These are phyloP conservation scores for Cyberlindnera sargentensis DNA, from an alignment of 805 yeast genomes.

Conservation along the genomic window DNA sequence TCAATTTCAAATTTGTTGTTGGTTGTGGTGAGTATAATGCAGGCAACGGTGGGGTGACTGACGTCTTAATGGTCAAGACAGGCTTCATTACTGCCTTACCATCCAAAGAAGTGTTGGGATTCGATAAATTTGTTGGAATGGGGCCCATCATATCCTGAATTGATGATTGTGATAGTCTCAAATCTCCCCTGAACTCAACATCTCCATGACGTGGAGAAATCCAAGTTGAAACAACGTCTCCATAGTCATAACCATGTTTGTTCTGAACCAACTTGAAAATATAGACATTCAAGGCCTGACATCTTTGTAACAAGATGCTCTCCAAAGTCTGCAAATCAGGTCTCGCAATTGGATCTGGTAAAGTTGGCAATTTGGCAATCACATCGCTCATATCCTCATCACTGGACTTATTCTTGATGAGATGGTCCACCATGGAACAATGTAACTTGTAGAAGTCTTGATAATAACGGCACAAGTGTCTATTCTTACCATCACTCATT, in stretches of 20 bases:
- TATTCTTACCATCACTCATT: constrained; percentile 29
- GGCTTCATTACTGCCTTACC: constrained; percentile 6
- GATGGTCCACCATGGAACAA: constrained; percentile 24
- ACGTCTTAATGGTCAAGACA: constrained; percentile 15
- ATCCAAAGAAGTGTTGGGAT: not conserved
- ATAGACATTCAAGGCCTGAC: constrained; percentile 35
- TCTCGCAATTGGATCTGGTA: constrained; percentile 43
- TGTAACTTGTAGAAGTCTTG: constrained; percentile 46
- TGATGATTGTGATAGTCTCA: constrained; percentile 11
- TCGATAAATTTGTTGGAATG: constrained; percentile 8
- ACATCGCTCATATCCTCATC: constrained; percentile 3
- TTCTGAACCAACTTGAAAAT: constrained; percentile 29
- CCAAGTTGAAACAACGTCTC: constrained; percentile 25
- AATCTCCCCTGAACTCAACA: constrained; percentile 17
- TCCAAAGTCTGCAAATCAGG: constrained; percentile 26
- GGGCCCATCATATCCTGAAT: constrained; percentile 20
- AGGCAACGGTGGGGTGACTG: constrained; percentile 22
- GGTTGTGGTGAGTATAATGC: constrained; percentile 7
- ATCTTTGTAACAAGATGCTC: constrained; percentile 28
- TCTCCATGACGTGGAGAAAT: constrained; percentile 25
- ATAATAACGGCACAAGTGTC: constrained; percentile 40
- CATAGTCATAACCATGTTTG: constrained; percentile 18
- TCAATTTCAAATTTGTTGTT: not conserved
- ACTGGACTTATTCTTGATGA: constrained; percentile 8
- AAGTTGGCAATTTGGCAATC: constrained; percentile 29